Percentiles rank a stretch among this genome's conserved stretches.
Conservation (phyloP, 352 stramenopile genomes). For the Globisporangium parvum region DNA sequence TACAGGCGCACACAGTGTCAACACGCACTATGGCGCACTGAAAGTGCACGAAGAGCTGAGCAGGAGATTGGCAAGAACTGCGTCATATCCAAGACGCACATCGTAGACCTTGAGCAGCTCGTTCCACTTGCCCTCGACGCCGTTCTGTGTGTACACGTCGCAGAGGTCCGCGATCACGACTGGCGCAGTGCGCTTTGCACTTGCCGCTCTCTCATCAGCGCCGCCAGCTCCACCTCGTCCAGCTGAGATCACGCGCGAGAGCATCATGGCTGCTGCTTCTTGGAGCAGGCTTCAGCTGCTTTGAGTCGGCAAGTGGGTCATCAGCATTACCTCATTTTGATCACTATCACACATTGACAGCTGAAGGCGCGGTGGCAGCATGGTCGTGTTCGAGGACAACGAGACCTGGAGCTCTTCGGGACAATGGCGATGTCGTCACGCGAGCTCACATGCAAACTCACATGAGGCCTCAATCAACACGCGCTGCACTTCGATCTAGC, state of each 20-base stretch:
- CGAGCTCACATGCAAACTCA: not conserved
- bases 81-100: slow-evolving; percentile 26
- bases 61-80: not conserved
- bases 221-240: not conserved
- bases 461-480: no score
- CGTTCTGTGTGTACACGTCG: slow-evolving; percentile 60
- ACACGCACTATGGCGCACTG: not conserved
- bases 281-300: no score
- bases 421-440: not conserved
- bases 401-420: not conserved
- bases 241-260: slow-evolving; percentile 8
- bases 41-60: not conserved
- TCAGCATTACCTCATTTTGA: not conserved
- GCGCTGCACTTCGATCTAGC: not conserved
- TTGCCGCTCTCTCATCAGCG: slow-evolving; percentile 8
- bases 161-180: slow-evolving; percentile 44
- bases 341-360: not conserved
- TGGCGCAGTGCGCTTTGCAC: slow-evolving; percentile 13
- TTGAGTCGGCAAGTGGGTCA: no score
- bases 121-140: slow-evolving; percentile 56
- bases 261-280: slow-evolving; percentile 3
- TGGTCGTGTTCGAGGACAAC: not conserved
- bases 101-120: slow-evolving; percentile 70
- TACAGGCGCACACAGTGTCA: no score
- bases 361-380: not conserved